Evolutionary conservation across 192 early-diverging fungal species (phyloP).

Genomic region (Backusella tuberculispora): DNA sequence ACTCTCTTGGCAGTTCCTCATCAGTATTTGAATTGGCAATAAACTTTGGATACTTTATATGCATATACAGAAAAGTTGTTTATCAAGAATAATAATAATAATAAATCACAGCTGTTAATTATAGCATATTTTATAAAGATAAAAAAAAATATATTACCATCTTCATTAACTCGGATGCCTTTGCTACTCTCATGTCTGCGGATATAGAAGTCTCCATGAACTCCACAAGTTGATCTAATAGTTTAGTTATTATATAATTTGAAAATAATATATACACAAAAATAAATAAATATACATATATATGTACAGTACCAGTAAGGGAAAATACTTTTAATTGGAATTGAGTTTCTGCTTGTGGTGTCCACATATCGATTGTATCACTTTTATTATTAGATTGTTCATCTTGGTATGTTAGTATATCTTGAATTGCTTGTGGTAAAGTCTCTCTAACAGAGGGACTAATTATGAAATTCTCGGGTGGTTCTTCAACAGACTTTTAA

Average conservation of each 20-base stretch:
- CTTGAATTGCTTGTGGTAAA: conserved; percentile 32
- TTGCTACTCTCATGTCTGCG: conserved; percentile 32
- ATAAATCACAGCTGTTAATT: background rate
- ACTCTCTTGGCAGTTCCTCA: conserved; percentile 26
- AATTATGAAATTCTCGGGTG: conserved; percentile 11
- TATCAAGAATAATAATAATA: background rate
- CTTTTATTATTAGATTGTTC: background rate
- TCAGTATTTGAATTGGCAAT: conserved; percentile 18
- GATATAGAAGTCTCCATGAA: conserved; percentile 43
- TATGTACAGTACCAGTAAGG: conserved; percentile 22
- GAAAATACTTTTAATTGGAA: conserved; percentile 25
- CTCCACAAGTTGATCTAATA: conserved; percentile 29
- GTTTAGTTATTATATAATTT: background rate
- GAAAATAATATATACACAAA: background rate
- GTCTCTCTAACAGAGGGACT: conserved; percentile 10
- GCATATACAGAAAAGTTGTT: background rate
- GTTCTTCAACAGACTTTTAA: background rate
- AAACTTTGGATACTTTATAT: conserved; percentile 28
- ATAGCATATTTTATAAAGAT: no score
- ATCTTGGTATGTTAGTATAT: conserved; percentile 31
- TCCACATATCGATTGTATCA: conserved; percentile 22
- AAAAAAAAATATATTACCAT: conserved; percentile 30
- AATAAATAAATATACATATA: background rate
- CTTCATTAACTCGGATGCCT: conserved; percentile 38
- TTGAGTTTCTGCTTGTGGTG: conserved; percentile 18